Base-by-base conservation (phyloP, 2,329 filamentous ascomycete genomes). In the Colletotrichum plurivorum region DNA sequence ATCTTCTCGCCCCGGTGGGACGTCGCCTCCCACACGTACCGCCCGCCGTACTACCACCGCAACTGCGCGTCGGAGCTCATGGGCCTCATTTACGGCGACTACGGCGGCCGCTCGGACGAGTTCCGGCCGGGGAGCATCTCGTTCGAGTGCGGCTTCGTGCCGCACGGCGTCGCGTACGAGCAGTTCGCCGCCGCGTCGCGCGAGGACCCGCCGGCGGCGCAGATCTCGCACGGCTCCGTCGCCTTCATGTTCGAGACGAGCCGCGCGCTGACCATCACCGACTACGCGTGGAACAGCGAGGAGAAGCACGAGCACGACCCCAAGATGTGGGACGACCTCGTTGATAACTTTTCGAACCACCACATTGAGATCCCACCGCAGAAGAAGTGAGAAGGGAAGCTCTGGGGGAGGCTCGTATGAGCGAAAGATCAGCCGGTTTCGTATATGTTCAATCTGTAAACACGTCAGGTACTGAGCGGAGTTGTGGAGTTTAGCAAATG, bases 1-100 rank as follows among this genome's bases (percentile, higher is more conserved):
- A 88, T 90, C 77, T 92, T 93, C 77, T 88, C 89, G 0, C 89
- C 90, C 0, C 84, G 89, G 18, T 92, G 90, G 90, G 84, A 90
- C 15, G 88, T 91, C 1, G 85, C 87, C 0, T 85, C 87, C 54
- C 84, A 85, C 67, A 91, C 90, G 0, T 92, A 90, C 79, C 84
- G 89, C 0, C 88, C 88, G 1, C 90, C 90, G 0, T 92, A 90
- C 78, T 92, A 91, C 76, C 90, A 92, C 75, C 83, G 88, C 53
- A 90, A 89, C 75, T 84, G 83, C 46, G 87, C 87, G 36, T 84
- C 85, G 0, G 88, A 90, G 73, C 81, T 89, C 64, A 87, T 88
- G 85, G 86, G 86, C 1, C 78, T 88, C 22, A 82, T 87, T 46
- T 80, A 78, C 12, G 80, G 81, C 7, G 18, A 64, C 10, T 74